Evolutionary conservation across 2,329 filamentous ascomycete species (phyloP), one percentile per base, ranked within the genome.

Genomic region (Aspergillus sp.): DNA sequence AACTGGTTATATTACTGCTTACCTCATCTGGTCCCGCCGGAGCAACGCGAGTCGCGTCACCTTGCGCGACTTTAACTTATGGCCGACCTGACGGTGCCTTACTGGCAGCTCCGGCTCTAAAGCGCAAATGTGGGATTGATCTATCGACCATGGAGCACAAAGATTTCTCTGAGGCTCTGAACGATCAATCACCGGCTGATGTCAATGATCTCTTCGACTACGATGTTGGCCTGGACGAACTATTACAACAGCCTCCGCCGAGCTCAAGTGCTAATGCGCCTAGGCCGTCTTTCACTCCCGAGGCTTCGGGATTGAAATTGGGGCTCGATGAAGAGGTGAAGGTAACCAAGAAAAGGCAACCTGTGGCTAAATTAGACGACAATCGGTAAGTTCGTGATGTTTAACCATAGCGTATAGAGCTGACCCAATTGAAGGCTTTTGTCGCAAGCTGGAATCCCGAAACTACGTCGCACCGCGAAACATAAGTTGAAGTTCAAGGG

Each of bases 251-350:
- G 49, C 68, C 76, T 7, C 75, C 66, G 54, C 71, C 45, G 55
- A 64, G 52, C 16, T 53, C 62, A 36, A 67, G 56, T 11, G 52
- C 59, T 29, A 63, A 69, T 56, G 52, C 58, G 10, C 45, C 67
- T 55, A 73, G 66, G 26, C 63, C 55, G 60, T 56, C 60, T 49
- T 54, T 63, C 32, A 56, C 58, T 49, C 68, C 56, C 24, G 72
- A 75, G 60, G 82, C 80, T 62, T 84, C 84, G 65, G 81, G 82
- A 29, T 82, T 80, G 9, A 82, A 82, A 0, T 78, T 96, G 2
- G 92, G 93, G 50, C 87, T 97, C 58, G 93, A 98, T 65, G 87
- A 96, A 70, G 91, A 96, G 69, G 85, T 99, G 55, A 88, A 91
- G 57, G 84, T 97, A 4, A 85, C 85, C 46, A 96, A 91, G 77